Percentiles rank a stretch among this genome's conserved stretches.
These are phyloP conservation scores for Leishmania aethiopica DNA, from an alignment of 208 protist species.

Conservation along the genomic window DNA sequence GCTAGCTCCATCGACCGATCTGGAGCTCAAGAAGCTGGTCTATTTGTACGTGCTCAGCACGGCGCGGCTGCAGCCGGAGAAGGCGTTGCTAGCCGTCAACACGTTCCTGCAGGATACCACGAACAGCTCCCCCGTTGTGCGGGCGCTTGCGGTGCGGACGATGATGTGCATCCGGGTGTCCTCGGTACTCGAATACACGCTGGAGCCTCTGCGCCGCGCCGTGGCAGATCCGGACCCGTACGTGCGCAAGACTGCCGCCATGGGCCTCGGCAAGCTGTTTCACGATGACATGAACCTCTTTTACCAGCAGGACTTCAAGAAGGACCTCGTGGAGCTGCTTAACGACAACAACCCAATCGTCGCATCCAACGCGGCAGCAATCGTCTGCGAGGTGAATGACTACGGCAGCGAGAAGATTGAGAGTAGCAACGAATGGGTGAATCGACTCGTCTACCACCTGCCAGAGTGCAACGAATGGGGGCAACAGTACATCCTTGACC, in stretches of 20 bases:
- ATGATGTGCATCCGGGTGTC: constrained; percentile 99
- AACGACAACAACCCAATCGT: constrained; percentile 97
- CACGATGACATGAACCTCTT: constrained; percentile 97
- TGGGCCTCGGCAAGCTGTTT: constrained; percentile 99
- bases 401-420: constrained; percentile 48
- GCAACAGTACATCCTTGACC: constrained; percentile 98
- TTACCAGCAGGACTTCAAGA: constrained; percentile 93
- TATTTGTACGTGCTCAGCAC: constrained; percentile 99
- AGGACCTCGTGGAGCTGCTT: constrained; percentile 92
- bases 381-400: constrained; percentile 94
- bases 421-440: constrained; percentile 84
- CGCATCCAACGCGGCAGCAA: constrained; percentile 97
- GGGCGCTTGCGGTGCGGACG: constrained; percentile 98
- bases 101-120: constrained; percentile 97
- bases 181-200: constrained; percentile 97
- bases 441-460: constrained; percentile 95
- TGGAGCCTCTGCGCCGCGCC: constrained; percentile 95
- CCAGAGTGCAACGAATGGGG: constrained; percentile 99
- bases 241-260: constrained; percentile 99
- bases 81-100: constrained; percentile 99
- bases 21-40: constrained; percentile 99
- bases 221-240: constrained; percentile 97
- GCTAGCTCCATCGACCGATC: constrained; percentile 97
- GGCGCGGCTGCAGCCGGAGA: constrained; percentile 98
- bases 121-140: constrained; percentile 96